phyloP scores from a whole-genome alignment of 2,329 filamentous ascomycete genomes.

The Aspergillus felis region DNA sequence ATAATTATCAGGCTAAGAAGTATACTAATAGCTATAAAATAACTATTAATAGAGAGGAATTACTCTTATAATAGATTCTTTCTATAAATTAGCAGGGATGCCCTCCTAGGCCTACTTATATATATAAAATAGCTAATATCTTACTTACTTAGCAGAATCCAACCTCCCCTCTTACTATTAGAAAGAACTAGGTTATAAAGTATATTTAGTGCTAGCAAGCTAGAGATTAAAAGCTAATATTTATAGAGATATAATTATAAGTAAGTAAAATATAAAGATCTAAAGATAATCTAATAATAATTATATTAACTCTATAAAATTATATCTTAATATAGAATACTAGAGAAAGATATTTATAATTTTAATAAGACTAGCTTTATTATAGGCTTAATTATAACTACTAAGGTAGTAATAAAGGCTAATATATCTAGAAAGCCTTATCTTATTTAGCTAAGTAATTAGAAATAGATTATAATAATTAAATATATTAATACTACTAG shows the following conservation, averaged over 20 bases:
- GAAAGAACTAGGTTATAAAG: conserved; percentile 2
- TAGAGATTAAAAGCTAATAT: neutral
- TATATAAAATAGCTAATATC: neutral
- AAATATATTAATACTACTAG: too few relatives aligned
- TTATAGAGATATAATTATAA: conserved; percentile 1
- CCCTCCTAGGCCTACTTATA: neutral
- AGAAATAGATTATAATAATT: too few relatives aligned
- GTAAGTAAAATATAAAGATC: too few relatives aligned
- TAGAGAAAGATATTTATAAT: too few relatives aligned
- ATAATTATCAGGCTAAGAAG: neutral
- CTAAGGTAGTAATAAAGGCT: too few relatives aligned
- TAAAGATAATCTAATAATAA: too few relatives aligned
- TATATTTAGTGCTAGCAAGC: conserved; percentile 4
- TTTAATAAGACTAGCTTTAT: too few relatives aligned
- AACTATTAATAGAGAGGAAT: neutral
- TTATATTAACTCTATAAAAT: too few relatives aligned
- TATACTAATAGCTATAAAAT: neutral
- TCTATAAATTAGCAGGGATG: neutral
- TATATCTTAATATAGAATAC: too few relatives aligned
- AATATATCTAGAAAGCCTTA: too few relatives aligned
- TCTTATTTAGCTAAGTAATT: too few relatives aligned
- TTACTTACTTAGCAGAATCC: neutral
- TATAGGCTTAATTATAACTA: too few relatives aligned
- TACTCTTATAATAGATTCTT: neutral
- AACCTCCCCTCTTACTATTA: neutral